Evolutionary conservation across 2,329 filamentous ascomycete genomes (phyloP), one percentile per base, ranked within the genome.

Genomic region (Neocucurbitaria cava): DNA sequence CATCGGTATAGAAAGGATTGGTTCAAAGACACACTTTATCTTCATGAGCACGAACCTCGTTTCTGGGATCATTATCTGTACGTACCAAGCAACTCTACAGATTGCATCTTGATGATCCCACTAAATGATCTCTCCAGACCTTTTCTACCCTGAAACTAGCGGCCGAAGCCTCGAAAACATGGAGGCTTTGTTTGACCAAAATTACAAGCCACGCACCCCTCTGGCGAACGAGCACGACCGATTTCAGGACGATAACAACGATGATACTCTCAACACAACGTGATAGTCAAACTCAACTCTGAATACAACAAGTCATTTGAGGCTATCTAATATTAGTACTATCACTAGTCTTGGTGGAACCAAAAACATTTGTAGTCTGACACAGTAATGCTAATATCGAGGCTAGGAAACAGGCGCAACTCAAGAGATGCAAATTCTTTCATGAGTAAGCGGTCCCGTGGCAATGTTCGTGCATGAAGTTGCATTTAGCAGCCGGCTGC

Each of bases 121-220:
- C 15, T 39, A 52, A 30, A 11, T 41, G 11, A 18, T 10, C 18
- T 28, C 24, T 13, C 20, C 20, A 65, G 59, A 60, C 58, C 46
- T 84, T 69, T 83, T 85, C 75, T 85, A 83, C 68, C 84, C 83
- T 0, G 84, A 86, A 66, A 86, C 83, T 5, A 82, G 81, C 23
- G 79, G 78, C 42, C 78, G 57, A 28, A 71, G 70, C 30, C 62
- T 89, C 26, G 87, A 90, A 71, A 87, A 89, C 68, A 87, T 90
- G 76, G 87, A 90, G 67, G 79, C 83, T 46, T 85, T 89, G 59
- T 87, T 88, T 77, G 77, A 77, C 42, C 54, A 56, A 9, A 36
- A 56, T 20, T 61, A 56, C 26, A 38, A 46, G 9, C 30, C 50
- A 0, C 42, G 41, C 1, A 26, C 43, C 4, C 50, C 81, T 81